These are phyloP conservation scores for Lyophyllum decastes DNA, from an alignment of 768 basidiomycete genomes.

Conservation along the genomic window DNA sequence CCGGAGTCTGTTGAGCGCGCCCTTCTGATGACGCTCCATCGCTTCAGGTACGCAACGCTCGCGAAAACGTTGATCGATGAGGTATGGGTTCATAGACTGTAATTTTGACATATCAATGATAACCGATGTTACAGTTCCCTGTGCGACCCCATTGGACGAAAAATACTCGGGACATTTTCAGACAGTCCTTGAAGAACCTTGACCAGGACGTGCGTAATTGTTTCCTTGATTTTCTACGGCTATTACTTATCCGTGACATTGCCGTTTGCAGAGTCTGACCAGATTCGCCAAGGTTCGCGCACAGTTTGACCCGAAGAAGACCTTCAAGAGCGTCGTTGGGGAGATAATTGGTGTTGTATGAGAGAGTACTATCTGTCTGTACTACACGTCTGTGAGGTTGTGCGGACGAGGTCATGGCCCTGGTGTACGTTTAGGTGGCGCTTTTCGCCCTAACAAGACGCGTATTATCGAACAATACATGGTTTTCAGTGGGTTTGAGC, in stretches of 20 bases:
- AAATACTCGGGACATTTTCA: conserved; percentile 31
- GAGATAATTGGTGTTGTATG: conserved; percentile 37
- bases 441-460: too few relatives aligned
- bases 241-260: not conserved
- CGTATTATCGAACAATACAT: too few relatives aligned
- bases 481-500: too few relatives aligned
- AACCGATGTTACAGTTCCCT: conserved; percentile 27
- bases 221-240: not conserved
- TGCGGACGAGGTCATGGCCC: not conserved
- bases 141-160: conserved; percentile 39
- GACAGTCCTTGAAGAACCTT: conserved; percentile 30
- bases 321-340: conserved; percentile 34
- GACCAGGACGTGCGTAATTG: conserved; percentile 29
- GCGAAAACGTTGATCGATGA: conserved; percentile 32
- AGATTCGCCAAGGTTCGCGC: conserved; percentile 32
- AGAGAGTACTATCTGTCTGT: not conserved
- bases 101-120: not conserved
- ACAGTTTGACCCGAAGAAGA: conserved; percentile 34
- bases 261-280: conserved; percentile 25
- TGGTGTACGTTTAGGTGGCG: not conserved
- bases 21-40: not conserved
- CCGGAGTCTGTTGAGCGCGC: not conserved
- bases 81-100: conserved; percentile 16
- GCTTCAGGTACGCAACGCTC: conserved; percentile 16
- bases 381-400: too few relatives aligned